Base-by-base conservation (phyloP, 345 rosid species). In the Populus tremula region DNA sequence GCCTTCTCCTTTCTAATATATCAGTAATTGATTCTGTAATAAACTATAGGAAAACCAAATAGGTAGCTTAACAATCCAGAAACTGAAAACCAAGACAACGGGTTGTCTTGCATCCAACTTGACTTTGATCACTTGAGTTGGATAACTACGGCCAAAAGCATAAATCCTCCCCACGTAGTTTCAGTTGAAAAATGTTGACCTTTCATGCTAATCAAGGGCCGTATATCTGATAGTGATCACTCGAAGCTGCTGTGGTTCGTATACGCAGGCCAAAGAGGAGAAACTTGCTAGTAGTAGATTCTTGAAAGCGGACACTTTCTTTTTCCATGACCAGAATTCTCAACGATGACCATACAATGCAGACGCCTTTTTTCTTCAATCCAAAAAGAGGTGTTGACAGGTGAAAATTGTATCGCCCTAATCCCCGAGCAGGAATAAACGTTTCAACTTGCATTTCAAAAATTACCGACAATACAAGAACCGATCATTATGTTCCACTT, bases 271-370 rank as follows among this genome's bases (percentile, higher is more conserved):
- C 5, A 73, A 16, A 43, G 67, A 17, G 69, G n/a, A 43, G 41
- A 31, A 7, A 5, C 43, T 47, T 6, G 29, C 2, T 41, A 2
- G 31, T 13, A 38, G 29, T 29, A 67, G 70, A 18, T 74, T 74
- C 77, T 49, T 31, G 23, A 16, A 25, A 36, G 66, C 1, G 63
- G 59, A 10, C 20, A 8, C 41, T 8, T 36, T 53, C 61, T 13
- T n/a, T 10, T 5, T 39, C 7, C 36, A 41, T 38, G 18, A 11
- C 16, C 17, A 45, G 45, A 66, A 75, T 66, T 35, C 31, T 31
- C 64, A 66, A 47, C 17, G 66, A 8, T 76, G 50, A 36, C 72
- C 78, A 66, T 27, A 66, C 64, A 66, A 33, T 7, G 17, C 67
- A 49, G 36, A 33, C 36, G 5, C 36, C 36, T 33, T 33, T 33